Percentiles rank a stretch among this genome's conserved stretches.
Evolutionary conservation across 2,329 filamentous ascomycete genomes (phyloP).

Genomic region (Teratosphaeria viscida): DNA sequence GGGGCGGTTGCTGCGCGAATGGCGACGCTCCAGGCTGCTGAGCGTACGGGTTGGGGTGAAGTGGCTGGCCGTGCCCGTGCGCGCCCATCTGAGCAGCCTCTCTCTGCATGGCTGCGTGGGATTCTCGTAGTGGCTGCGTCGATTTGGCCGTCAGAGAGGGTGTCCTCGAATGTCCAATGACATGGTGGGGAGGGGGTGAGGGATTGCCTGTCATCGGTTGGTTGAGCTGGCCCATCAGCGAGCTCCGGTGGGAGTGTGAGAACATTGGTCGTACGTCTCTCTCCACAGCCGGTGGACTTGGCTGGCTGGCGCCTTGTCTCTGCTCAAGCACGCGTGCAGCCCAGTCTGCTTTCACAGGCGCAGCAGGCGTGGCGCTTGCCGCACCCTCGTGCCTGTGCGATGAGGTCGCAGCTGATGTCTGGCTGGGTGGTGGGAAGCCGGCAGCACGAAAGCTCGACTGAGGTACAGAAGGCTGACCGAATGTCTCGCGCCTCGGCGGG

Average conservation of each 20-base stretch:
- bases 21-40: constrained; percentile 9
- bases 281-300: constrained; percentile 17
- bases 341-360: constrained; percentile 8
- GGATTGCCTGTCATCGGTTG: constrained; percentile 21
- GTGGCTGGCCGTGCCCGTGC: constrained; percentile 14
- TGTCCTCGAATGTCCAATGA: constrained; percentile 23
- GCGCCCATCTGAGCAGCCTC: constrained; percentile 5
- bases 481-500: constrained; percentile 15
- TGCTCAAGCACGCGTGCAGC: constrained; percentile 3
- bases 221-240: constrained; percentile 19
- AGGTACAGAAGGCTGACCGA: constrained; percentile 17
- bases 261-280: constrained; percentile 21
- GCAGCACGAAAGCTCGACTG: constrained; percentile 16
- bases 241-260: constrained; percentile 20
- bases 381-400: constrained; percentile 18
- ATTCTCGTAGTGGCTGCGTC: constrained; percentile 11
- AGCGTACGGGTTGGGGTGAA: constrained; percentile 22
- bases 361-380: neutral
- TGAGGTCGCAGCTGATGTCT: constrained; percentile 11
- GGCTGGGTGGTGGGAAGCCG: constrained; percentile 12
- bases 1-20: constrained; percentile 14
- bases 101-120: constrained; percentile 6
- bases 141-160: constrained; percentile 20
- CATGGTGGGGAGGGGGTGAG: constrained; percentile 24
- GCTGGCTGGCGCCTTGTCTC: constrained; percentile 5